phyloP scores from a whole-genome alignment of 306 rosid genomes.

The Acacia confusa region DNA sequence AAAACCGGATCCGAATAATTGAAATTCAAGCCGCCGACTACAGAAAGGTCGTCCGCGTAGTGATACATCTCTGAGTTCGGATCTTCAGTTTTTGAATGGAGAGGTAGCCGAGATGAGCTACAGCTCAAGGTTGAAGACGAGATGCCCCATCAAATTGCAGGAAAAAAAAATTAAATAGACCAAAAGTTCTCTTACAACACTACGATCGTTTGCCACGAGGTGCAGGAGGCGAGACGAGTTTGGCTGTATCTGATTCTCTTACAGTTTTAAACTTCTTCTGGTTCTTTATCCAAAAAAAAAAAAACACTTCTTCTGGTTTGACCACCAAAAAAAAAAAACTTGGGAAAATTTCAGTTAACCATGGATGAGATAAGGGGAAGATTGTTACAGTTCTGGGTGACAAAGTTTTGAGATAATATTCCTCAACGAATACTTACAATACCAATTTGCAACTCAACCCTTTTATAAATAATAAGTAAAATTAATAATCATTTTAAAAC shows the following conservation, averaged over 20 bases:
- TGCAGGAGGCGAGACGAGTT: neutral
- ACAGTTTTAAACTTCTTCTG: neutral
- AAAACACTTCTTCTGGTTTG: no score
- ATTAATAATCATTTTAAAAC: no score
- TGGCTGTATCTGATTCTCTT: neutral
- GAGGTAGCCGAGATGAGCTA: neutral
- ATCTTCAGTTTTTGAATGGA: neutral
- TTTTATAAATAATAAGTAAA: no score
- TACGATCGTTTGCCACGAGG: neutral
- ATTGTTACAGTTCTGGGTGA: no score
- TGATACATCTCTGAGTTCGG: conserved; percentile 49
- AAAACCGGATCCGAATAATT: conserved; percentile 37
- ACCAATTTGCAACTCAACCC: no score
- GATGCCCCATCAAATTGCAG: neutral
- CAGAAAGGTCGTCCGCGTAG: conserved; percentile 56
- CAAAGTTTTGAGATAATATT: no score
- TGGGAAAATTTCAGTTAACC: no score
- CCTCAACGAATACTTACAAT: no score
- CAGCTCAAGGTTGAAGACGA: neutral
- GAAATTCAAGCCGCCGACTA: conserved; percentile 50
- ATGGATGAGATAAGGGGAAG: no score
- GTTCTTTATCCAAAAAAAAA: no score
- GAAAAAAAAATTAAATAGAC: neutral
- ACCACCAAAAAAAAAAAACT: no score
- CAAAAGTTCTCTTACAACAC: neutral